phyloP scores from a whole-genome alignment of 179 eudicot genomes.

The Carnegiea gigantea region DNA sequence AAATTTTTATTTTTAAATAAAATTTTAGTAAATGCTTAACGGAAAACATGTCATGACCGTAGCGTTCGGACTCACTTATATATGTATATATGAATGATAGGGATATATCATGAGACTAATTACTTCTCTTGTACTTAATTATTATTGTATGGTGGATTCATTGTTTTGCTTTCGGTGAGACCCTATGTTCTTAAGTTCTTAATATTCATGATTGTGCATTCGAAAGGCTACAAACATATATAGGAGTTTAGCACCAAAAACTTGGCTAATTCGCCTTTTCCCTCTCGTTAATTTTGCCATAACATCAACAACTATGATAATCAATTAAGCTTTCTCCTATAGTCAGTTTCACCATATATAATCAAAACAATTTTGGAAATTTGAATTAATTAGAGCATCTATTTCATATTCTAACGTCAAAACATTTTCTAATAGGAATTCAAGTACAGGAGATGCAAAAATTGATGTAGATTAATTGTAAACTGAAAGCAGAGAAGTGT shows the following conservation, averaged over 20 bases:
- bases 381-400: too few relatives aligned
- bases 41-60: too few relatives aligned
- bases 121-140: slow-evolving; percentile 23
- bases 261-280: neutral
- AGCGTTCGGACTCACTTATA: too few relatives aligned
- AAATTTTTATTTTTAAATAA: too few relatives aligned
- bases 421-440: too few relatives aligned
- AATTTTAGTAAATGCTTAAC: too few relatives aligned
- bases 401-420: too few relatives aligned
- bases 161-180: slow-evolving; percentile 20
- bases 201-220: slow-evolving; percentile 23
- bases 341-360: neutral
- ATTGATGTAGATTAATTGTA: too few relatives aligned
- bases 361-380: neutral
- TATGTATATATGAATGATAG: neutral
- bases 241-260: slow-evolving; percentile 1
- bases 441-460: too few relatives aligned
- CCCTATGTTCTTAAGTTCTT: slow-evolving; percentile 24
- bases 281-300: too few relatives aligned
- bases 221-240: slow-evolving; percentile 15
- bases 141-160: slow-evolving; percentile 12
- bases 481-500: neutral
- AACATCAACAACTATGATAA: too few relatives aligned
- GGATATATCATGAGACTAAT: slow-evolving; percentile 13
- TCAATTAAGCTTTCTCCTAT: too few relatives aligned